Evolutionary conservation across 2,329 filamentous ascomycete species (phyloP).

Genomic region (Colletotrichum sp.): DNA sequence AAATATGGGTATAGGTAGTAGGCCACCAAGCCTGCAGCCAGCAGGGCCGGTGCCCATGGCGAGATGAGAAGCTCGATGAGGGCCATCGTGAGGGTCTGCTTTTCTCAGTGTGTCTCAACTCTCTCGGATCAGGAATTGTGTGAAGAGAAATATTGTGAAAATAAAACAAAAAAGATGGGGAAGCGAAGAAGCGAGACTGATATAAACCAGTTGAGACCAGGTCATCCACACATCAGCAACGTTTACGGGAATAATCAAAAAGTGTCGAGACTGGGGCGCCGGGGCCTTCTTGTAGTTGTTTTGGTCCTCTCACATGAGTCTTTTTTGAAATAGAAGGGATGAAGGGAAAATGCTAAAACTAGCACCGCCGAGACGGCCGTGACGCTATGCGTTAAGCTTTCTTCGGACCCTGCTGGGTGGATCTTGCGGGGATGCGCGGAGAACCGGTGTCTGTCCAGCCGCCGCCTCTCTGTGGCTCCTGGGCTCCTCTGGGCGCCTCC

Average conservation of each 20-base stretch:
- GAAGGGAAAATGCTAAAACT: not conserved
- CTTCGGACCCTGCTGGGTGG: not conserved
- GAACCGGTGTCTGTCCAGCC: not conserved
- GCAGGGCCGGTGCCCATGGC: conserved; percentile 14
- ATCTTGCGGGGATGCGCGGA: conserved; percentile 4
- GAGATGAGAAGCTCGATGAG: conserved; percentile 8
- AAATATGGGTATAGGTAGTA: conserved; percentile 60
- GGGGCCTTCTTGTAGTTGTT: not conserved
- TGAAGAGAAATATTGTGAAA: not conserved
- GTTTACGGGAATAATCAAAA: not conserved
- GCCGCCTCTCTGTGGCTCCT: not conserved
- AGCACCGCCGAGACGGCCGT: not conserved
- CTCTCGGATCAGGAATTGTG: not conserved
- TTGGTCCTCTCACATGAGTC: not conserved
- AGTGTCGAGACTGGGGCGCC: not conserved
- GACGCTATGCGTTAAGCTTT: conserved; percentile 4
- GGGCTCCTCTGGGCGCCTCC: not conserved
- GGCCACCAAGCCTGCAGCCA: not conserved
- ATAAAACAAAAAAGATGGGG: not conserved
- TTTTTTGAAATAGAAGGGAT: not conserved
- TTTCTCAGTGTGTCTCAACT: not conserved
- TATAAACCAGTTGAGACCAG: not conserved
- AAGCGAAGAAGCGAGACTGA: not conserved
- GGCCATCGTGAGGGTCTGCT: not conserved
- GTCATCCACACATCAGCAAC: not conserved